Evolutionary conservation across 2,329 filamentous ascomycete genomes (phyloP).

Genomic region (Rutstroemia sp.): DNA sequence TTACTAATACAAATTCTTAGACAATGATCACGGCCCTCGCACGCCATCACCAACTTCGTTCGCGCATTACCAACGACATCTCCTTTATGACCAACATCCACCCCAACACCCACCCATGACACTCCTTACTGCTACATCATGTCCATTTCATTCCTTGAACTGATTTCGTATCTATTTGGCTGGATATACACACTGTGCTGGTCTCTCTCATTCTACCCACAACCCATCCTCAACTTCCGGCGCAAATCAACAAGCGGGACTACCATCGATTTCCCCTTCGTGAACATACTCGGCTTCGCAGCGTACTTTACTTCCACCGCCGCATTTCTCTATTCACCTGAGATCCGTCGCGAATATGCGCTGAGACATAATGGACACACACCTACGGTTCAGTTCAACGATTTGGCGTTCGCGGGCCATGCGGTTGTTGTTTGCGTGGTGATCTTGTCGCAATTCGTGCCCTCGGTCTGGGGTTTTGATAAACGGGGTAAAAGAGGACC

Average conservation of each 20-base stretch:
- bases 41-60: too few relatives aligned
- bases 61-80: too few relatives aligned
- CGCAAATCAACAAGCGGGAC: constrained; percentile 75
- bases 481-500: constrained; percentile 42
- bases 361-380: constrained; percentile 65
- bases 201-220: constrained; percentile 90
- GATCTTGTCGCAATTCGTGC: constrained; percentile 70
- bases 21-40: too few relatives aligned
- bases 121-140: constrained; percentile 12
- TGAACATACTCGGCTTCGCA: constrained; percentile 64
- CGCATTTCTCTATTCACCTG: constrained; percentile 70
- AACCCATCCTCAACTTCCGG: constrained; percentile 71
- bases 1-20: neutral
- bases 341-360: constrained; percentile 77
- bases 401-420: constrained; percentile 81
- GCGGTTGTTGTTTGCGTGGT: constrained; percentile 66
- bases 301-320: constrained; percentile 70
- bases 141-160: constrained; percentile 35
- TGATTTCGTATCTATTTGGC: constrained; percentile 55
- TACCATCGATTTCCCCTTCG: constrained; percentile 77
- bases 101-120: neutral
- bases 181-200: constrained; percentile 72
- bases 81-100: neutral
- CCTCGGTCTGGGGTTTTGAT: constrained; percentile 67
- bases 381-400: constrained; percentile 83